Evolutionary conservation across 805 yeast genomes (phyloP).

Genomic region (Cyberlindnera veronae): DNA sequence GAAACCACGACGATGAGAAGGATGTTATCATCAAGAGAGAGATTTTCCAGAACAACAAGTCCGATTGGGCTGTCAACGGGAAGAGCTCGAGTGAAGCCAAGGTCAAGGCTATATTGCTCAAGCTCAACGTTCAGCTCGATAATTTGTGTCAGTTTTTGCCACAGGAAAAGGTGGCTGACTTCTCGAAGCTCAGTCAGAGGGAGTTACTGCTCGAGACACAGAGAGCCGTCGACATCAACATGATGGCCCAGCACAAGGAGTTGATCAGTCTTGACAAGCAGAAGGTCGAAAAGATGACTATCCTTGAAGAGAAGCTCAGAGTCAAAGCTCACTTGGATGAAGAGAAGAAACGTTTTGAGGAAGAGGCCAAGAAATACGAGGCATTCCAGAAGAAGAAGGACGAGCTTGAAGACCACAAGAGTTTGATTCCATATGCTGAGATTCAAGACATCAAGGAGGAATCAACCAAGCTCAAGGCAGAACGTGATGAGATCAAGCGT

Average conservation of each 20-base stretch:
- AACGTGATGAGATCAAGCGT: conserved; percentile 27
- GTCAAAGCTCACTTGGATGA: conserved; percentile 17
- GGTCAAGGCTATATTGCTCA: conserved; percentile 43
- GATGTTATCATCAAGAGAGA: conserved; percentile 40
- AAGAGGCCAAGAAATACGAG: conserved; percentile 45
- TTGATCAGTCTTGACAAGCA: conserved; percentile 50
- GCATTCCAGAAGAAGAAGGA: conserved; percentile 44
- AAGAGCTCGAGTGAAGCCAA: conserved; percentile 36
- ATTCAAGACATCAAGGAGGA: conserved; percentile 35
- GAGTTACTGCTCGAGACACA: conserved; percentile 73
- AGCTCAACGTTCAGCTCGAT: conserved; percentile 76
- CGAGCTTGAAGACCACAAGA: conserved; percentile 45
- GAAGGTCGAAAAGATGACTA: conserved; percentile 36
- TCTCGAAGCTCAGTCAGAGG: conserved; percentile 78
- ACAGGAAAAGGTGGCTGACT: conserved; percentile 91
- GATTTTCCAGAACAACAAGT: conserved; percentile 34
- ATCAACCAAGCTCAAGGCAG: conserved; percentile 21
- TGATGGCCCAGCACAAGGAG: conserved; percentile 53
- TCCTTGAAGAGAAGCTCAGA: conserved; percentile 31
- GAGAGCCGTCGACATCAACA: conserved; percentile 66
- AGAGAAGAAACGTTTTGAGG: conserved; percentile 38
- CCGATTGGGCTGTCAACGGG: conserved; percentile 52
- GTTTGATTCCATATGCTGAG: conserved; percentile 46
- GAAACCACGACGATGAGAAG: conserved; percentile 34
- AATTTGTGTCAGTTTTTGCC: conserved; percentile 93